A percentile compares a stretch with the other conserved stretches of the same genome.
Evolutionary conservation across 2,329 filamentous ascomycete species (phyloP).

Genomic region (Phialocephala subalpina): DNA sequence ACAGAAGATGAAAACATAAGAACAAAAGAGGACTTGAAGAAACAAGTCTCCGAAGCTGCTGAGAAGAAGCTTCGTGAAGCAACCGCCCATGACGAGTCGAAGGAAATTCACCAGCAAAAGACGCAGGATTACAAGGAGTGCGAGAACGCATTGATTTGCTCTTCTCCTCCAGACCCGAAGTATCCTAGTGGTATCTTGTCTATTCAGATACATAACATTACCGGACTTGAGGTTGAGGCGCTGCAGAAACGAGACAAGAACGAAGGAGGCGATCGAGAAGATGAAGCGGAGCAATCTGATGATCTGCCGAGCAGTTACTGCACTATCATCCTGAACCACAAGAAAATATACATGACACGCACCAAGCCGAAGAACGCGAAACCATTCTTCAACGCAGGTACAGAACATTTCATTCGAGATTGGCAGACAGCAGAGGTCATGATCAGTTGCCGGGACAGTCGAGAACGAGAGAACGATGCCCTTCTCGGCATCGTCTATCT

Average conservation of each 20-base stretch:
- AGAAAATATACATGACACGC: slow-evolving; percentile 72
- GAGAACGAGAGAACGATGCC: slow-evolving; percentile 74
- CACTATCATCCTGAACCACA: slow-evolving; percentile 77
- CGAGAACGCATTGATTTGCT: slow-evolving; percentile 72
- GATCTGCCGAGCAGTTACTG: slow-evolving; percentile 76
- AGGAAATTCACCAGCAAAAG: slow-evolving; percentile 73
- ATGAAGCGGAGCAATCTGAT: slow-evolving; percentile 67
- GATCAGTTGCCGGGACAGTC: slow-evolving; percentile 70
- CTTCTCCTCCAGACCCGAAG: slow-evolving; percentile 67
- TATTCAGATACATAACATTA: slow-evolving; percentile 41
- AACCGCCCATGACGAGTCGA: slow-evolving; percentile 60
- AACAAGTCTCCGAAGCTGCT: slow-evolving; percentile 61
- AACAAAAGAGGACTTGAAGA: slow-evolving; percentile 63
- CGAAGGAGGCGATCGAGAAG: slow-evolving; percentile 54
- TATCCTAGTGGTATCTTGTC: slow-evolving; percentile 70
- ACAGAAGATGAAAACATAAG: slow-evolving; percentile 65
- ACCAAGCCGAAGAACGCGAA: slow-evolving; percentile 82
- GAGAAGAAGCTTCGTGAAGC: slow-evolving; percentile 72
- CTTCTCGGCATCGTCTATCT: slow-evolving; percentile 76
- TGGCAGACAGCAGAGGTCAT: slow-evolving; percentile 74
- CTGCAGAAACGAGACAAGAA: slow-evolving; percentile 35
- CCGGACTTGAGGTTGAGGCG: slow-evolving; percentile 37
- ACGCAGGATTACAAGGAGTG: slow-evolving; percentile 68
- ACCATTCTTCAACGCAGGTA: slow-evolving; percentile 81
- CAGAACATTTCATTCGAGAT: slow-evolving; percentile 75